Percentiles rank a stretch among this genome's conserved stretches.
Conservation (phyloP, 495 filamentous ascomycete species). For the Articulospora tetracladia region DNA sequence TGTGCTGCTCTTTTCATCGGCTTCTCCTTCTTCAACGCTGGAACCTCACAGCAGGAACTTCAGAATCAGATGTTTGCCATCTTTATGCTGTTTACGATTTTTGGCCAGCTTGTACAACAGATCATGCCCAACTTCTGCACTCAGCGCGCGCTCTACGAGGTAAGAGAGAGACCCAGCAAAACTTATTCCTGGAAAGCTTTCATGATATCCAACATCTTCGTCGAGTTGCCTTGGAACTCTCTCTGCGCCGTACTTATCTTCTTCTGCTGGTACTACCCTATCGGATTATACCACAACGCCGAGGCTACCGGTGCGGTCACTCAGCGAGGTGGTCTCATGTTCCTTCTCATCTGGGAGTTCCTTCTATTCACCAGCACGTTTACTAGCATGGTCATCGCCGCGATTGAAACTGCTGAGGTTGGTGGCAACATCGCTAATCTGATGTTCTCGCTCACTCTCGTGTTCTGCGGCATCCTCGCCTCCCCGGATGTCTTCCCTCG, state of each 20-base stretch:
- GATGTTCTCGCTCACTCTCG: conserved; percentile 54
- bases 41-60: conserved; percentile 69
- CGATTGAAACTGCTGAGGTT: conserved; percentile 44
- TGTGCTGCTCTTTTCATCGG: conserved; percentile 70
- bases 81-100: conserved; percentile 74
- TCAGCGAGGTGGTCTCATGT: conserved; percentile 18
- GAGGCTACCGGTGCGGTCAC: conserved; percentile 39
- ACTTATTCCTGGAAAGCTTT: conserved; percentile 81
- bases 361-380: conserved; percentile 67
- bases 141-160: conserved; percentile 78
- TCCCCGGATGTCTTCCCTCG: conserved; percentile 52
- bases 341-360: conserved; percentile 35
- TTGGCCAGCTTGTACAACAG: conserved; percentile 72
- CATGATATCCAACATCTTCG: conserved; percentile 72
- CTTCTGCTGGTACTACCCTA: conserved; percentile 52
- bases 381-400: conserved; percentile 47
- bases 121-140: conserved; percentile 82
- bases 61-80: conserved; percentile 87
- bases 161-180: conserved; percentile 79
- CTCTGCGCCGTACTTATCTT: conserved; percentile 65
- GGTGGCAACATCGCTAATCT: conserved; percentile 52
- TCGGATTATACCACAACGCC: conserved; percentile 52
- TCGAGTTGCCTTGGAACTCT: conserved; percentile 73
- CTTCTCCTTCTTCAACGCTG: conserved; percentile 77
- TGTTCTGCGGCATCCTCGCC: conserved; percentile 64